Evolutionary conservation across 2,329 filamentous ascomycete genomes (phyloP).

Genomic region (Neofusicoccum cordaticola): DNA sequence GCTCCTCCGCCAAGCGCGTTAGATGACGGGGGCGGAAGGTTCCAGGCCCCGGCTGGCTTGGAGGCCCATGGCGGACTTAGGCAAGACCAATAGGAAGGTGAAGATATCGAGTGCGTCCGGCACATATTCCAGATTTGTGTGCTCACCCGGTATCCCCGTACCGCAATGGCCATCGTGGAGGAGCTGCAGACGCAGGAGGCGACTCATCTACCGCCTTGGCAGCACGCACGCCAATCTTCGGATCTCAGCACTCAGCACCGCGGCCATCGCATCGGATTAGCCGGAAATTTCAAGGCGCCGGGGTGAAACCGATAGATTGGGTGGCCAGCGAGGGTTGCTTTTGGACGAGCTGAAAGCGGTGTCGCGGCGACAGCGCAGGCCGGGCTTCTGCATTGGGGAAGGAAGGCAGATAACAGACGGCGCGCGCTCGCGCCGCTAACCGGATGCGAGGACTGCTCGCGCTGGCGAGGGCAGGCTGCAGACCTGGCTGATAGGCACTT

Average conservation of each 20-base stretch:
- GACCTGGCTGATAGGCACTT: neutral
- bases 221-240: neutral
- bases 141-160: conserved; percentile 1
- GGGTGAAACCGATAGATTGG: neutral
- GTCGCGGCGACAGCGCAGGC: neutral
- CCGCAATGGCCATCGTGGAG: neutral
- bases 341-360: neutral
- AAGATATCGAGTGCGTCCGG: neutral
- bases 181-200: neutral
- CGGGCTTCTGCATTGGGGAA: neutral
- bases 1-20: conserved; percentile 2
- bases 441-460: neutral
- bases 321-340: neutral
- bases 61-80: neutral
- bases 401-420: neutral
- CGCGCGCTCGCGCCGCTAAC: neutral
- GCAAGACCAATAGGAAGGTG: neutral
- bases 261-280: neutral
- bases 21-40: conserved; percentile 3
- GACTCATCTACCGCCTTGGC: neutral
- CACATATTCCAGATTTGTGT: neutral
- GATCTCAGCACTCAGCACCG: neutral
- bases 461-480: neutral
- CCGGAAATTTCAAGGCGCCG: neutral
- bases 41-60: conserved; percentile 2